Base-by-base conservation (phyloP, 148 eudicot species). In the Amaranthus palmeri region DNA sequence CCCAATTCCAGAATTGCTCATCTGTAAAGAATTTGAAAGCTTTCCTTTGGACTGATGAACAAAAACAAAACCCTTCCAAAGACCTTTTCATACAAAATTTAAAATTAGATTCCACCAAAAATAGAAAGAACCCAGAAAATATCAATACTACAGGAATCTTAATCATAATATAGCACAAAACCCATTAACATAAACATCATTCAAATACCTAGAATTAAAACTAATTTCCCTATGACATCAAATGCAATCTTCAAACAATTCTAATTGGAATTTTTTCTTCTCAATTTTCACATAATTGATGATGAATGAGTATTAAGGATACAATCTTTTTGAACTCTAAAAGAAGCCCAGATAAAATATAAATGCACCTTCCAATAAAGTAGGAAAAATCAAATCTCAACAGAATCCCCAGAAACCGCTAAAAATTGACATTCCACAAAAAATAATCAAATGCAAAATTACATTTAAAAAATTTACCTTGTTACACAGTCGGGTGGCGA, bases 401-500 rank as follows among this genome's bases (percentile, higher is more conserved):
- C 72, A 59, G 25, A 50, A 67, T 36, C 59, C 68, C 41, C 48
- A 25, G 5, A 72, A 62, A 73, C 36, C 54, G 36, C 36, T 60
- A 74, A 69, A 54, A 62, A 62, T 4, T 14, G 47, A 69, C 42
- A 50, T 69, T 72, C 69, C 57, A 68, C 63, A 58, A n/a, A 40
- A 61, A 56, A 25, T 60, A 44, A 68, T 7, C 13, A 64, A 74
- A 74, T 62, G 71, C 54, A 67, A 45, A 66, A 78, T 51, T 3
- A 72, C 25, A 13, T 36, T 59, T 67, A 42, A 47, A 62, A 3
- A 0, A 54, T 50, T 51, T 79, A 79, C 81, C 81, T 79, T 42
- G 8, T 73, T 68, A 25, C 55, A 70, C 71, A 69, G 61, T 25
- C 76, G 67, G 80, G 73, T 79, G 78, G 81, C 53, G 67, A 63